These are phyloP conservation scores for Cercospora brassicicola DNA, from an alignment of 2,329 filamentous ascomycete species.

Conservation along the genomic window DNA sequence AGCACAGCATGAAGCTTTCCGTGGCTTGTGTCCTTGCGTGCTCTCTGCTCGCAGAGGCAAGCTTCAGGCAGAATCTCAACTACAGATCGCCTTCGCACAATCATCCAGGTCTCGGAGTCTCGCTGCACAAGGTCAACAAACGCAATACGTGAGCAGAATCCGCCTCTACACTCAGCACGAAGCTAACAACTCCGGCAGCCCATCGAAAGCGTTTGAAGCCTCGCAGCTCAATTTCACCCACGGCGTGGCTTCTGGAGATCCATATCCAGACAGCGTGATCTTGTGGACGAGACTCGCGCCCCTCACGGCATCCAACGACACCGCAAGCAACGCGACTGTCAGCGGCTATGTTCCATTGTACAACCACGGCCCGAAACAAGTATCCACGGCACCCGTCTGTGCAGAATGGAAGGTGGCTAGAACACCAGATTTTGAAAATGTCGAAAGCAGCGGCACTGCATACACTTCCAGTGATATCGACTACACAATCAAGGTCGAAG, in stretches of 20 bases:
- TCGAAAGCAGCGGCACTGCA: constrained; percentile 59
- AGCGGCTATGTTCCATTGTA: constrained; percentile 58
- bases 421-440: constrained; percentile 49
- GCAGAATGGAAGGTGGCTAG: constrained; percentile 63
- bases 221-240: constrained; percentile 63
- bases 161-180: neutral
- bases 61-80: constrained; percentile 58
- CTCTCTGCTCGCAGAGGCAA: constrained; percentile 25
- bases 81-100: constrained; percentile 66
- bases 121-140: constrained; percentile 62
- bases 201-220: constrained; percentile 47
- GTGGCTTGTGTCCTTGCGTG: constrained; percentile 17
- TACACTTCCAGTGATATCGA: constrained; percentile 74
- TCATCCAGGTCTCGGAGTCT: constrained; percentile 63
- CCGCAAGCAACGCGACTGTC: constrained; percentile 50
- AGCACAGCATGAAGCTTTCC: constrained; percentile 21
- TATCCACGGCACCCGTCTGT: constrained; percentile 64
- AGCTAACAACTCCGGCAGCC: constrained; percentile 30
- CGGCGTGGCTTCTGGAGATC: constrained; percentile 47
- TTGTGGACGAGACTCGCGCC: constrained; percentile 47
- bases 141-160: constrained; percentile 42
- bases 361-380: constrained; percentile 56
- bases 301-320: constrained; percentile 41
- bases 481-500: constrained; percentile 74
- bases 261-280: constrained; percentile 46